phyloP scores from a whole-genome alignment of 257 asterid genomes.

The Penstemon newberryi region DNA sequence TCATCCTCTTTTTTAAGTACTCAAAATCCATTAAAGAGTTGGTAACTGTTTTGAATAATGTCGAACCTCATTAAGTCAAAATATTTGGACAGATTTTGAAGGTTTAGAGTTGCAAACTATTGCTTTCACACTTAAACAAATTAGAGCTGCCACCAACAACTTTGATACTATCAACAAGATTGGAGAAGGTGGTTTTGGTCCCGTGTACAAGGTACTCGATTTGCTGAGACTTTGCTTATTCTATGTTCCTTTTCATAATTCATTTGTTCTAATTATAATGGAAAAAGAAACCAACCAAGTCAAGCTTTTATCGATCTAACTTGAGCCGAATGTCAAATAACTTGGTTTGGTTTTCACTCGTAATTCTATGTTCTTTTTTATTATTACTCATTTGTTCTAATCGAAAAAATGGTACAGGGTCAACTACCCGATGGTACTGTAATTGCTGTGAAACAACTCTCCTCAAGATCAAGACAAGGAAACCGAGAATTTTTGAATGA shows the following conservation, averaged over 20 bases:
- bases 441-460: conserved; percentile 86
- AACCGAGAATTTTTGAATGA: conserved; percentile 80
- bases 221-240: background rate
- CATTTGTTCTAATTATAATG: conserved; percentile 22
- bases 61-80: no score
- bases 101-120: conserved; percentile 65
- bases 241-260: background rate
- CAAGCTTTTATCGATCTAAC: no score
- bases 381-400: conserved; percentile 24
- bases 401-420: conserved; percentile 50
- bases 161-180: conserved; percentile 69
- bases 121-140: conserved; percentile 71
- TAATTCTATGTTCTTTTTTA: background rate
- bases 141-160: conserved; percentile 82
- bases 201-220: conserved; percentile 74
- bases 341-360: no score
- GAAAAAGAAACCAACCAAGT: no score
- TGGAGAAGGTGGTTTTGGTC: conserved; percentile 97
- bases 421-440: conserved; percentile 62
- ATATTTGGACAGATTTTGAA: conserved; percentile 49
- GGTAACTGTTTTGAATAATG: background rate
- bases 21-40: background rate
- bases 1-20: background rate
- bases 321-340: no score
- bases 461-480: conserved; percentile 80